phyloP scores from a whole-genome alignment of 2,329 filamentous ascomycete genomes.

The Aureobasidium pullulans region DNA sequence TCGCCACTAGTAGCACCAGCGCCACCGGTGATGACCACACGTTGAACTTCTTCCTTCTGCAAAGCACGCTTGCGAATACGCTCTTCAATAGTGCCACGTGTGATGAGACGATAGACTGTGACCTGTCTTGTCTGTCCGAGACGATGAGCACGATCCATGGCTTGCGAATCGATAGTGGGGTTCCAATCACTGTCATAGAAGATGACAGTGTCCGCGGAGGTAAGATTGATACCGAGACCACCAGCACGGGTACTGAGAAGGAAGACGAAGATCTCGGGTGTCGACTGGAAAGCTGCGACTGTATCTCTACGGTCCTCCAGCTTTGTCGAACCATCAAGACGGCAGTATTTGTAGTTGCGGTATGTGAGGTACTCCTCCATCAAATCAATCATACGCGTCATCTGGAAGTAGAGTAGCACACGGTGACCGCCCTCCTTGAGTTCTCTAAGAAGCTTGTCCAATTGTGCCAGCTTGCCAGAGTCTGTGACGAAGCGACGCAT shows the following conservation, averaged over 20 bases:
- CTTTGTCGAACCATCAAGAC: constrained; percentile 93
- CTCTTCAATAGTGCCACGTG: constrained; percentile 92
- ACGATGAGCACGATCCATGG: constrained; percentile 98
- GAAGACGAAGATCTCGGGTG: constrained; percentile 95
- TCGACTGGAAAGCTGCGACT: constrained; percentile 91
- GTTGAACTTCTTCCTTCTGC: constrained; percentile 98
- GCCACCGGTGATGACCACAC: constrained; percentile 89
- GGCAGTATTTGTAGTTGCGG: constrained; percentile 97
- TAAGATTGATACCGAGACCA: constrained; percentile 96
- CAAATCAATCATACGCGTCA: constrained; percentile 98
- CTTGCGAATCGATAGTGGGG: constrained; percentile 95
- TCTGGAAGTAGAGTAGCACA: constrained; percentile 97
- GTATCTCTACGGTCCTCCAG: constrained; percentile 94
- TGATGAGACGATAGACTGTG: constrained; percentile 95
- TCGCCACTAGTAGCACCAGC: constrained; percentile 53
- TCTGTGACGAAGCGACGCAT: constrained; percentile 98
- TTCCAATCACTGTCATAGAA: constrained; percentile 99
- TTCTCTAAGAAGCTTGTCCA: constrained; percentile 79
- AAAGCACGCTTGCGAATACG: constrained; percentile 92
- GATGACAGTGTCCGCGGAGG: constrained; percentile 93
- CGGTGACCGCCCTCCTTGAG: constrained; percentile 90
- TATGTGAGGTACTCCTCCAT: constrained; percentile 99
- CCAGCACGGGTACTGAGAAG: constrained; percentile 90
- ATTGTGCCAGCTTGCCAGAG: constrained; percentile 87
- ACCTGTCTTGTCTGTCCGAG: constrained; percentile 93